Percentiles rank a stretch among this genome's conserved stretches.
Conservation (phyloP, 495 filamentous ascomycete genomes). For the Viridothelium virens region DNA sequence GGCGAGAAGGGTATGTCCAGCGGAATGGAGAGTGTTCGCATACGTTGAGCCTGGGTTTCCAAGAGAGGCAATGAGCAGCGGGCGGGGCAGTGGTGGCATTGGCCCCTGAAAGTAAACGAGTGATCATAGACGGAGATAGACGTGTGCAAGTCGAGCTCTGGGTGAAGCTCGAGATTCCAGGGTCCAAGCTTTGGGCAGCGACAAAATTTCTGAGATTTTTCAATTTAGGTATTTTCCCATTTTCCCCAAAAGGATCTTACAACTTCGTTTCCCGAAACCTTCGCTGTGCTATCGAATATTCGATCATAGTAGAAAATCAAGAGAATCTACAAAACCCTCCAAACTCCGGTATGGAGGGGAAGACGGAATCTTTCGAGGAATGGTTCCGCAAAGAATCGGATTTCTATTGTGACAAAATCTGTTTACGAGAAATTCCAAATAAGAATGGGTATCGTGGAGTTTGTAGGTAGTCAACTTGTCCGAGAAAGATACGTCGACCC, state of each 20-base stretch:
- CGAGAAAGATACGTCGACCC: background rate
- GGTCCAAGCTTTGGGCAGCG: too few relatives aligned
- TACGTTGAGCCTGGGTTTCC: constrained; percentile 59
- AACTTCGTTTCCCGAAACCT: too few relatives aligned
- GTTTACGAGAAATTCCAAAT: background rate
- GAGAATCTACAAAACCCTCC: background rate
- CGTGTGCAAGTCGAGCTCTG: too few relatives aligned
- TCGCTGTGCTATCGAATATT: too few relatives aligned
- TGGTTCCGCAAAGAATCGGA: background rate
- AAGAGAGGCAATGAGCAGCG: constrained; percentile 62
- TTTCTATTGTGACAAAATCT: background rate
- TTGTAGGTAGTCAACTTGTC: background rate
- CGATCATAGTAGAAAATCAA: too few relatives aligned
- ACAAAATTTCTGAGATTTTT: too few relatives aligned
- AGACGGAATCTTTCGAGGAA: background rate
- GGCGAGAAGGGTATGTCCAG: constrained; percentile 62
- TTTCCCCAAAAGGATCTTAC: too few relatives aligned
- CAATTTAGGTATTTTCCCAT: too few relatives aligned
- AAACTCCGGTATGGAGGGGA: background rate
- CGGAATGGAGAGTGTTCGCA: constrained; percentile 66
- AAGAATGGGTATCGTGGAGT: background rate
- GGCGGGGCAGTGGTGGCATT: constrained; percentile 21
- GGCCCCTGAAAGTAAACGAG: background rate
- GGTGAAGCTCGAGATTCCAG: too few relatives aligned
- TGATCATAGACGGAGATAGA: background rate